phyloP scores from a whole-genome alignment of 2,329 filamentous ascomycete species.

The Penicillium sp. region DNA sequence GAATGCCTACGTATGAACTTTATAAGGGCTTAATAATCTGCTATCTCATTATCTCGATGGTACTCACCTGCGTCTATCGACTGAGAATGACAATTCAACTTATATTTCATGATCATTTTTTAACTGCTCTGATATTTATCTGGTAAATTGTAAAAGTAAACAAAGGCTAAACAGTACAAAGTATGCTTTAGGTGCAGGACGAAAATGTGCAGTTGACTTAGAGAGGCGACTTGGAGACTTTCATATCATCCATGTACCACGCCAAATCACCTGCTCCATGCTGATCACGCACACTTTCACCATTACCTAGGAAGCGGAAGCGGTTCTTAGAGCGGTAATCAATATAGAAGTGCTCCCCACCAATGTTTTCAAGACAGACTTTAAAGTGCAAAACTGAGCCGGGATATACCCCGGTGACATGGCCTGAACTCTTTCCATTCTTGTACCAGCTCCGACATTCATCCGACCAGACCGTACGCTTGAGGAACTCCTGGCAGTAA shows the following conservation, averaged over 20 bases:
- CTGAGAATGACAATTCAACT: not conserved
- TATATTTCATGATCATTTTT: not conserved
- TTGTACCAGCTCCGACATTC: constrained; percentile 35
- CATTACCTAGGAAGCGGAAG: constrained; percentile 22
- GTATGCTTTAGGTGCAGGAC: not conserved
- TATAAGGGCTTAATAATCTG: not conserved
- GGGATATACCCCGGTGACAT: not conserved
- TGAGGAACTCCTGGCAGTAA: constrained; percentile 35
- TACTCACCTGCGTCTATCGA: not conserved
- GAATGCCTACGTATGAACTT: not conserved
- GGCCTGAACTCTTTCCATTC: constrained; percentile 19
- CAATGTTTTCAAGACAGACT: constrained; percentile 15
- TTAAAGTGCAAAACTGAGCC: not conserved
- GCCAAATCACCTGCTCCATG: constrained; percentile 1
- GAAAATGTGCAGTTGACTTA: not conserved
- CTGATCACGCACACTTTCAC: constrained; percentile 4
- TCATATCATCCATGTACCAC: not conserved
- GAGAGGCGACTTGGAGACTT: not conserved
- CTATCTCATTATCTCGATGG: not conserved
- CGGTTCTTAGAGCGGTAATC: constrained; percentile 19
- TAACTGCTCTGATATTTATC: not conserved
- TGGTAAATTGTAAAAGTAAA: not conserved
- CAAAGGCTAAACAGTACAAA: not conserved
- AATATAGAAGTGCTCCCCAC: constrained; percentile 26
- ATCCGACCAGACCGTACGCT: constrained; percentile 32